Evolutionary conservation across 208 protist species (phyloP).

Genomic region (Trypanosoma melophagium): DNA sequence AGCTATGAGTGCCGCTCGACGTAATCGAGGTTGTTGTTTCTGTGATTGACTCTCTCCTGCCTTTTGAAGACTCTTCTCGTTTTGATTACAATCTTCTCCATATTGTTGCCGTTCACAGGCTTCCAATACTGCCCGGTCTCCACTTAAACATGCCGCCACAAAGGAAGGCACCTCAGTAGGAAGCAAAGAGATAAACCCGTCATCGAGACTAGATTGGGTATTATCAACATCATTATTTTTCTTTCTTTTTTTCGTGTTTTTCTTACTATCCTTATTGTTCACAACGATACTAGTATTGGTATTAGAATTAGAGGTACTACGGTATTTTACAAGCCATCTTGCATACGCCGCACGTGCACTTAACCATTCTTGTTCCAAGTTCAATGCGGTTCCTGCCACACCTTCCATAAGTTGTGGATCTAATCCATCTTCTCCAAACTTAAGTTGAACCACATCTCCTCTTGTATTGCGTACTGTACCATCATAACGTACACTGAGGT

Average conservation of each 20-base stretch:
- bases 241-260: background rate
- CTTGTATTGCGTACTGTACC: constrained; percentile 95
- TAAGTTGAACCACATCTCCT: constrained; percentile 95
- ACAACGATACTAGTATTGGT: background rate
- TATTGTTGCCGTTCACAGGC: constrained; percentile 30
- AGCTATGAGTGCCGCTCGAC: constrained; percentile 18
- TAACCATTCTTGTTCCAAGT: constrained; percentile 86
- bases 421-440: constrained; percentile 99
- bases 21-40: background rate
- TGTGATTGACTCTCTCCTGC: background rate
- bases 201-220: background rate
- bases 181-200: constrained; percentile 52
- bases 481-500: constrained; percentile 98
- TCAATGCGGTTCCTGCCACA: constrained; percentile 66
- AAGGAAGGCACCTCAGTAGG: constrained; percentile 53
- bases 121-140: constrained; percentile 29
- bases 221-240: background rate
- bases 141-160: constrained; percentile 42
- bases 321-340: constrained; percentile 24
- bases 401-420: constrained; percentile 98
- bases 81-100: constrained; percentile 17
- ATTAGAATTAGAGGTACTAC: background rate
- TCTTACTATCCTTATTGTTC: background rate
- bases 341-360: constrained; percentile 59
- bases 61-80: background rate